phyloP scores from a whole-genome alignment of 1,284 basidiomycete species.

The Exsudoporus floridanus region DNA sequence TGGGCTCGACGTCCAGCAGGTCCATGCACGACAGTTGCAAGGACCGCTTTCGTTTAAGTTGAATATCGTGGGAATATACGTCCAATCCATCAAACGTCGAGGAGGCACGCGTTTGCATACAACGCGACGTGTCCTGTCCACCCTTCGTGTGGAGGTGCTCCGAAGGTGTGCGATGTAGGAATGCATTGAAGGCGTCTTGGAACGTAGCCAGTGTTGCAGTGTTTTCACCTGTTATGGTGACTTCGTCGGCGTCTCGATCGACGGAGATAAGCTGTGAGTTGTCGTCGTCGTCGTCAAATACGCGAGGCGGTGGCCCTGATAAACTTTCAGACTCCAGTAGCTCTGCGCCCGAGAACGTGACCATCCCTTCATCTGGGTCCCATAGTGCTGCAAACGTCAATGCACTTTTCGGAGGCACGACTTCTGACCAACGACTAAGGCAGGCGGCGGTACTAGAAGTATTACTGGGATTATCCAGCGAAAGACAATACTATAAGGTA shows the following conservation, averaged over 20 bases:
- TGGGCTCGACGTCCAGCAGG: constrained; percentile 25
- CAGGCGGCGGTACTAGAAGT: constrained; percentile 10
- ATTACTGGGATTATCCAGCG: constrained; percentile 21
- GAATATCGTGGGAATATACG: constrained; percentile 29
- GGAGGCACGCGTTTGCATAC: constrained; percentile 30
- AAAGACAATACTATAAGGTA: constrained; percentile 23
- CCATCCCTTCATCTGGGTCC: constrained; percentile 55
- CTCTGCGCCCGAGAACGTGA: constrained; percentile 52
- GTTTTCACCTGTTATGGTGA: constrained; percentile 28
- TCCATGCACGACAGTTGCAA: constrained; percentile 29
- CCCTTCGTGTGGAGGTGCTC: constrained; percentile 17
- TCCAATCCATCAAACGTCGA: constrained; percentile 39
- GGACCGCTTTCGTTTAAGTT: constrained; percentile 13
- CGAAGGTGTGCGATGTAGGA: constrained; percentile 25
- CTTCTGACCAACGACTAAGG: constrained; percentile 51
- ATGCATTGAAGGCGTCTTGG: constrained; percentile 34
- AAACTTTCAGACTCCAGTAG: constrained; percentile 40
- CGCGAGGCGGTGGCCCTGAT: constrained; percentile 23
- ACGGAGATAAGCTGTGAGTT: constrained; percentile 43
- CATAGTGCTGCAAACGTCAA: constrained; percentile 59
- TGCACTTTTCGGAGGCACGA: constrained; percentile 53
- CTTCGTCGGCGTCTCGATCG: constrained; percentile 26
- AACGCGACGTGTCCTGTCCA: constrained; percentile 3
- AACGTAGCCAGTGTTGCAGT: constrained; percentile 25
- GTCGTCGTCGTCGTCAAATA: constrained; percentile 38